Evolutionary conservation across 257 asterid genomes (phyloP).

Genomic region (Solanum raphanifolium): DNA sequence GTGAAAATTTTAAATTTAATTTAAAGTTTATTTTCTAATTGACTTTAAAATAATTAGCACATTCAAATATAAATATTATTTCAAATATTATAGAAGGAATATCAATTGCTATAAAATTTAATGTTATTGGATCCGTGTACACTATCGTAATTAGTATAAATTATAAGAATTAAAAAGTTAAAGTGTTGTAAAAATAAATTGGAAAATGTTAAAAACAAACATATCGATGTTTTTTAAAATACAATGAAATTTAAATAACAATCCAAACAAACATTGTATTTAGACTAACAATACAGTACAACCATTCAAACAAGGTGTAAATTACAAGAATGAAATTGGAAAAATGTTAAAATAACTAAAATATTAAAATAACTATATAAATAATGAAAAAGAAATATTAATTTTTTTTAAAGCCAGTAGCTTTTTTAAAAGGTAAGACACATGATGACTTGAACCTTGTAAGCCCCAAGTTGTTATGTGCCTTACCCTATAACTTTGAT

Average conservation of each 20-base stretch:
- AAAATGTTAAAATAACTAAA: too few relatives aligned
- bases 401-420: too few relatives aligned
- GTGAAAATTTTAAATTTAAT: background rate
- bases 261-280: too few relatives aligned
- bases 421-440: fast-evolving
- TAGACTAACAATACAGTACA: background rate
- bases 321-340: background rate
- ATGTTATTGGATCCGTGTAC: background rate
- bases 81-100: background rate
- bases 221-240: too few relatives aligned
- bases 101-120: background rate
- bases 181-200: background rate
- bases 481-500: too few relatives aligned
- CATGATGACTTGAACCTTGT: too few relatives aligned
- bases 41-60: background rate
- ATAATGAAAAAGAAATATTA: too few relatives aligned
- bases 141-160: too few relatives aligned
- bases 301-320: background rate
- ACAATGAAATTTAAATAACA: fast-evolving
- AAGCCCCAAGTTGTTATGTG: too few relatives aligned
- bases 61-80: too few relatives aligned
- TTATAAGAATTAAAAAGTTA: background rate
- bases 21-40: too few relatives aligned
- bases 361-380: too few relatives aligned
- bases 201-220: background rate